Percentiles rank a stretch among this genome's conserved stretches.
Conservation (phyloP, 73 alveolate species). For the Paramecium octaurelia region DNA sequence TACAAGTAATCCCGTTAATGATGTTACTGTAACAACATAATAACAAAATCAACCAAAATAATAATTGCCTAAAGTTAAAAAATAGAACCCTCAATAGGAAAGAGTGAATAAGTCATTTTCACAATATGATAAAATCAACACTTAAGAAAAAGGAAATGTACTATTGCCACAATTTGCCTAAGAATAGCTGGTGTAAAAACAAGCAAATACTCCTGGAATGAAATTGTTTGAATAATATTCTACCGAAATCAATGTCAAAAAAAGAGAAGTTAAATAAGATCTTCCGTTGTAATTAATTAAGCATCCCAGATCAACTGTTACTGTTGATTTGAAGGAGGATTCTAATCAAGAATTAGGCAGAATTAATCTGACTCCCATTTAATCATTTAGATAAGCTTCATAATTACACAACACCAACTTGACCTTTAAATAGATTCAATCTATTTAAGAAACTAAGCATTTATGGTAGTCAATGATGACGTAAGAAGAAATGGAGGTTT, state of each 20-base stretch:
- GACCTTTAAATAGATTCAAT: not conserved
- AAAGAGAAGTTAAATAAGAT: not conserved
- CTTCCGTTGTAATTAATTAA: not conserved
- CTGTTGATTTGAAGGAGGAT: not conserved
- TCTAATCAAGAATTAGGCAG: not conserved
- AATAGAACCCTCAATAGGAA: not conserved
- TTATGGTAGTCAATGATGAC: constrained; percentile 36
- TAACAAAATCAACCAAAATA: not conserved
- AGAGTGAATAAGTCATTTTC: not conserved
- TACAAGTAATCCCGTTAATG: constrained; percentile 4
- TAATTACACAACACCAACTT: constrained; percentile 2
- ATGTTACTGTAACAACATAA: not conserved
- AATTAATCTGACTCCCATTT: not conserved
- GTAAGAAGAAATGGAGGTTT: constrained; percentile 39
- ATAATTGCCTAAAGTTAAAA: not conserved
- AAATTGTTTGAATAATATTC: constrained; percentile 19
- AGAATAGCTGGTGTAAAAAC: not conserved
- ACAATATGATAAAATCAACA: not conserved
- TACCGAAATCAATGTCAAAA: not conserved
- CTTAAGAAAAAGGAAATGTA: not conserved
- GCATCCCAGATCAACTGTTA: not conserved
- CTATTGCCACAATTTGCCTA: not conserved
- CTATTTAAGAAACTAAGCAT: not conserved
- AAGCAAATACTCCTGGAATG: not conserved
- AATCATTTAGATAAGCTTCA: not conserved